Conservation (phyloP, 805 yeast genomes). For the Jamesozyma piceae region DNA sequence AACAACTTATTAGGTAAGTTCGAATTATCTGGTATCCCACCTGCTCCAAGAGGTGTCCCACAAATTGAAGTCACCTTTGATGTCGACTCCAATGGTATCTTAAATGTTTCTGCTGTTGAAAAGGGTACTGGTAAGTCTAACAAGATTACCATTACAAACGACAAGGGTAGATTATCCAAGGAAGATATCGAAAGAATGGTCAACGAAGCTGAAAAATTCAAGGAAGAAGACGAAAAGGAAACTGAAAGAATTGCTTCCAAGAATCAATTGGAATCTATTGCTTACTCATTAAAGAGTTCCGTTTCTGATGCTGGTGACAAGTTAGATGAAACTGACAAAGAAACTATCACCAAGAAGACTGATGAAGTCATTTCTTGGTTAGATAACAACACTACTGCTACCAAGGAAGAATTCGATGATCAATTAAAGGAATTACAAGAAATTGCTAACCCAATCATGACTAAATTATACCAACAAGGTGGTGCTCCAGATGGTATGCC, state of each 20-base stretch:
- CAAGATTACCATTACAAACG: constrained; percentile 96
- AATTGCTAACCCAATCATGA: constrained; percentile 92
- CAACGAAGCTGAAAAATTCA: constrained; percentile 93
- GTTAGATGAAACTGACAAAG: constrained; percentile 62
- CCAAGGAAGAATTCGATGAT: constrained; percentile 86
- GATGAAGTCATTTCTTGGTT: constrained; percentile 84
- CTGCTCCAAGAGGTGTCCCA: constrained; percentile 98
- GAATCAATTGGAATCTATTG: constrained; percentile 93
- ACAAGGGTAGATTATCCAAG: constrained; percentile 96
- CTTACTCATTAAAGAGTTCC: constrained; percentile 86
- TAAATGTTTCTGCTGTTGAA: constrained; percentile 94
- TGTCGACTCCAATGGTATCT: constrained; percentile 94
- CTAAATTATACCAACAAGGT: constrained; percentile 85
- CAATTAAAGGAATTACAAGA: constrained; percentile 95
- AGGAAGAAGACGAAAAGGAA: constrained; percentile 94
- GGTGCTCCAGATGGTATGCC: constrained; percentile 76
- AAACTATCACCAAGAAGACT: constrained; percentile 70
- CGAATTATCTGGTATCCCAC: constrained; percentile 94
- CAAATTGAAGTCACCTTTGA: constrained; percentile 97
- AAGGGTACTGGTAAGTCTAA: constrained; percentile 97
- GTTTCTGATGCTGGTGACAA: constrained; percentile 72
- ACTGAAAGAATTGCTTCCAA: constrained; percentile 85
- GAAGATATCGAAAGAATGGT: constrained; percentile 98
- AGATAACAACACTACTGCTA: constrained; percentile 84
- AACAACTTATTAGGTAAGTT: constrained; percentile 96